phyloP scores from a whole-genome alignment of 78 protist species.

The Protostelium mycophagum region DNA sequence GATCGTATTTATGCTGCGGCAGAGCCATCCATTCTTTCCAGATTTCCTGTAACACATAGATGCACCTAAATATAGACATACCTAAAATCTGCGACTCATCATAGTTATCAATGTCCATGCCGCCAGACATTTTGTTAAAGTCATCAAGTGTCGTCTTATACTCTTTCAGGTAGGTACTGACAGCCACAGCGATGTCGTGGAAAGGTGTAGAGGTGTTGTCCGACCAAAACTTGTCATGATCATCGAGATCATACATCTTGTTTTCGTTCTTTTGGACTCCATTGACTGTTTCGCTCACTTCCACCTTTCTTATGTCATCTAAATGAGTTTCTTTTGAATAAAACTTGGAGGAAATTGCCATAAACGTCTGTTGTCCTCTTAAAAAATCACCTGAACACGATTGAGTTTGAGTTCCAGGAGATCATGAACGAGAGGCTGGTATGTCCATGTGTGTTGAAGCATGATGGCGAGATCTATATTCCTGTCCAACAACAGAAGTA shows the following conservation, averaged over 20 bases:
- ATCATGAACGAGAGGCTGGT: conserved; percentile 81
- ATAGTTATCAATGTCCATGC: not conserved
- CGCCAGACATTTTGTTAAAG: conserved; percentile 5
- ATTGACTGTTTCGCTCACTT: not conserved
- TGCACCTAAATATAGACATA: too few species aligned
- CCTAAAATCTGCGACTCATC: not conserved
- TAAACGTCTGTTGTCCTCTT: not conserved
- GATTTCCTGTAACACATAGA: not conserved
- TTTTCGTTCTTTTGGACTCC: not conserved
- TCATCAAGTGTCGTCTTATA: conserved; percentile 8
- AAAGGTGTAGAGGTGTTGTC: conserved; percentile 56
- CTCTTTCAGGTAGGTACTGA: conserved; percentile 30
- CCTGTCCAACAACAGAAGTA: conserved; percentile 75
- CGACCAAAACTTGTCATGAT: conserved; percentile 74
- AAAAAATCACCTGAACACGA: conserved; percentile 42
- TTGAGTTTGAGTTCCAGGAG: conserved; percentile 60
- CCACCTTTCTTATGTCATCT: conserved; percentile 1
- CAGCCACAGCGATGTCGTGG: conserved; percentile 67
- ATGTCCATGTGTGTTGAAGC: conserved; percentile 87
- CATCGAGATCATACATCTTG: conserved; percentile 62
- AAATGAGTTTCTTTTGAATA: not conserved
- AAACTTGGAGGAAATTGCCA: not conserved
- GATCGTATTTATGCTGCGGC: too few species aligned
- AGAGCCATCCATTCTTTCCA: too few species aligned
- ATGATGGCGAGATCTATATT: conserved; percentile 65